phyloP scores from a whole-genome alignment of 306 rosid species.

The Begonia peltatifolia region DNA sequence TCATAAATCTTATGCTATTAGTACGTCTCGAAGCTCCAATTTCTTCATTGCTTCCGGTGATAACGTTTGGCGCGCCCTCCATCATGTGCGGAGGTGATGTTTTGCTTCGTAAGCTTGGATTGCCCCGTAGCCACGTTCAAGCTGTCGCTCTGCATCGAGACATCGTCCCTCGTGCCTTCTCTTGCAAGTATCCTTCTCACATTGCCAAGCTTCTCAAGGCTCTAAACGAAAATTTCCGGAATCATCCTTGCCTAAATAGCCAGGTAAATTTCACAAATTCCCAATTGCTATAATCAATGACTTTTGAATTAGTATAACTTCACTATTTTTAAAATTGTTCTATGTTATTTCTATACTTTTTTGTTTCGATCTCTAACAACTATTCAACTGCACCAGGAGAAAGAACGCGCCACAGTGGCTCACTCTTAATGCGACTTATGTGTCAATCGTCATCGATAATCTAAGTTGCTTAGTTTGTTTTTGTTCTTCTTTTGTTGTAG shows the following conservation, averaged over 20 bases:
- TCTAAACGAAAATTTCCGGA: constrained; percentile 62
- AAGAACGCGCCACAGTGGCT: too few species aligned
- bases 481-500: constrained; percentile 18
- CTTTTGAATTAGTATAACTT: too few species aligned
- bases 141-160: constrained; percentile 80
- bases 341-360: too few species aligned
- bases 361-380: too few species aligned
- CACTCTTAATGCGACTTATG: too few species aligned
- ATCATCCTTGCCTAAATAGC: constrained; percentile 74
- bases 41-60: constrained; percentile 79
- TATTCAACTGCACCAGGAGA: too few species aligned
- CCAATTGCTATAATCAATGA: too few species aligned
- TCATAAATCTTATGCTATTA: constrained; percentile 80
- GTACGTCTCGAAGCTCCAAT: constrained; percentile 54
- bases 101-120: constrained; percentile 58
- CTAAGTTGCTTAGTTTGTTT: too few species aligned
- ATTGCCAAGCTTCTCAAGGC: constrained; percentile 81
- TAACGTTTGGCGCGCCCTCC: constrained; percentile 88
- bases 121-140: constrained; percentile 65
- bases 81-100: constrained; percentile 87
- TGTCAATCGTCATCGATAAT: too few species aligned
- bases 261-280: constrained; percentile 29
- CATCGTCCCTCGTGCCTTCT: constrained; percentile 91
- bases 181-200: constrained; percentile 83
- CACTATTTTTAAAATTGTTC: too few species aligned